phyloP scores from a whole-genome alignment of 2,329 filamentous ascomycete genomes.

The Claviceps sp. region DNA sequence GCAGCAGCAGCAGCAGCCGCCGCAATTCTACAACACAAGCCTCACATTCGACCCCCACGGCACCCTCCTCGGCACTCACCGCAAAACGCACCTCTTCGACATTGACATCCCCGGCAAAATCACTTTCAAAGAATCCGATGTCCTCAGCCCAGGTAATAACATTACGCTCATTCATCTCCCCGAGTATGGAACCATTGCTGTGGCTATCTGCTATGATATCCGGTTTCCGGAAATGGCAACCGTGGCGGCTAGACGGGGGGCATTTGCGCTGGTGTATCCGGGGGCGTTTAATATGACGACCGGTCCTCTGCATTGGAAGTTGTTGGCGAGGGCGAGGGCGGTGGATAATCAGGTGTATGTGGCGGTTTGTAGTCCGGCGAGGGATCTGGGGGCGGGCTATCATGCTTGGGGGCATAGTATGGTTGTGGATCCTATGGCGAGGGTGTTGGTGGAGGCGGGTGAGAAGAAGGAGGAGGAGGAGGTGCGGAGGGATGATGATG shows the following conservation, averaged over 20 bases:
- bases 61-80: conserved; percentile 69
- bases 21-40: conserved; percentile 80
- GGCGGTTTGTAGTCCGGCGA: conserved; percentile 78
- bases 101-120: conserved; percentile 96
- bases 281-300: conserved; percentile 97
- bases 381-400: conserved; percentile 65
- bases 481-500: conserved; percentile 61
- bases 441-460: conserved; percentile 64
- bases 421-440: conserved; percentile 76
- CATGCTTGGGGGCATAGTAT: conserved; percentile 88
- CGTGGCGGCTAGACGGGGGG: conserved; percentile 74
- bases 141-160: conserved; percentile 72
- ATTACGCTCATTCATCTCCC: conserved; percentile 77
- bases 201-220: conserved; percentile 96
- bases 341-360: conserved; percentile 94
- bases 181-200: conserved; percentile 72
- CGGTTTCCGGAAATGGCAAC: conserved; percentile 90
- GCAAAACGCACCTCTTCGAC: conserved; percentile 94
- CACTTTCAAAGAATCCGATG: conserved; percentile 78
- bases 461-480: conserved; percentile 76
- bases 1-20: background rate
- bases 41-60: conserved; percentile 72
- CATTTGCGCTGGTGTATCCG: conserved; percentile 80
- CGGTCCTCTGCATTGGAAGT: conserved; percentile 79
- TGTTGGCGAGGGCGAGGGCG: conserved; percentile 70